Conservation (phyloP, 2,329 filamentous ascomycete species). For the Fusarium sp. region DNA sequence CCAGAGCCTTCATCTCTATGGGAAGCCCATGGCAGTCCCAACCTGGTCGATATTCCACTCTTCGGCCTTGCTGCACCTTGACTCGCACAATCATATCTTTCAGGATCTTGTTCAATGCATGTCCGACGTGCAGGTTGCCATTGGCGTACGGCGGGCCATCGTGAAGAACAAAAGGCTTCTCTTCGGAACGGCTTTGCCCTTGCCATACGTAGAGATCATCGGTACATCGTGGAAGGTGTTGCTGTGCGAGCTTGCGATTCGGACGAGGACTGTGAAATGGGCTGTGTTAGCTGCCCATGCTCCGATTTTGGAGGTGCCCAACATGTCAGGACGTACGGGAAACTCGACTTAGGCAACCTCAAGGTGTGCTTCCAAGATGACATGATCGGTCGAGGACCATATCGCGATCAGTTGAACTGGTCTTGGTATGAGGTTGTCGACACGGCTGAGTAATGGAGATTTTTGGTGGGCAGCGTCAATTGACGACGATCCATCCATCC, state of each 20-base stretch:
- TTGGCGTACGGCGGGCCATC: conserved; percentile 99
- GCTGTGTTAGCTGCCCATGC: conserved; percentile 33
- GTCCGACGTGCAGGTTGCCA: conserved; percentile 88
- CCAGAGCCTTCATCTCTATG: conserved; percentile 95
- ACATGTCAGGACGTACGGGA: conserved; percentile 65
- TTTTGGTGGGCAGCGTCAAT: conserved; percentile 37
- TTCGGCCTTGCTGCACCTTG: conserved; percentile 76
- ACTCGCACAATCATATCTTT: conserved; percentile 93
- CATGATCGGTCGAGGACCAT: conserved; percentile 51
- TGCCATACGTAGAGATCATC: conserved; percentile 95
- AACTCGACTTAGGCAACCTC: conserved; percentile 78
- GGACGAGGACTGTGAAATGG: conserved; percentile 60
- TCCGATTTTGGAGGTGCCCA: background rate
- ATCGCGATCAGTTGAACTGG: conserved; percentile 30
- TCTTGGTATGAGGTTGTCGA: conserved; percentile 9
- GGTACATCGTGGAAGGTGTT: conserved; percentile 80
- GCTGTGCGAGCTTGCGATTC: conserved; percentile 59
- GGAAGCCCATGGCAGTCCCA: conserved; percentile 99
- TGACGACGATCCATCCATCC: conserved; percentile 22
- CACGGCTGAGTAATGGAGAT: conserved; percentile 38
- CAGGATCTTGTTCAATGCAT: conserved; percentile 95
- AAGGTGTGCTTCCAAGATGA: conserved; percentile 78
- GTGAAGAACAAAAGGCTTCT: conserved; percentile 80
- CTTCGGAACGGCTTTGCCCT: conserved; percentile 63
- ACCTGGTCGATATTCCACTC: conserved; percentile 85